Evolutionary conservation across 129 eudicot species (phyloP).

Genomic region (Escallonia herrerae): DNA sequence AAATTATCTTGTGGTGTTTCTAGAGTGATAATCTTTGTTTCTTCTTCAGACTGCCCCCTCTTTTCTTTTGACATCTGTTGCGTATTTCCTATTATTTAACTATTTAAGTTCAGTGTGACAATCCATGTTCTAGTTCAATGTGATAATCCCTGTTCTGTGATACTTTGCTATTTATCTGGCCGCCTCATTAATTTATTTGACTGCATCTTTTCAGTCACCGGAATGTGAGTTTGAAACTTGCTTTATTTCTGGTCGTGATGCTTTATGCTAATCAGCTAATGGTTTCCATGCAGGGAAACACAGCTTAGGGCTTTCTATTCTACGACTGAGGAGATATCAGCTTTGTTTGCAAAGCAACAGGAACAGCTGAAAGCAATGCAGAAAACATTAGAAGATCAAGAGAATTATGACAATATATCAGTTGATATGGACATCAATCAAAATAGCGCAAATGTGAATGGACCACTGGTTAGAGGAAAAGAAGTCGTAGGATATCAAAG

Average conservation of each 20-base stretch:
- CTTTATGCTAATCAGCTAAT: constrained; percentile 11
- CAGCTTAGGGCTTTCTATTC: constrained; percentile 97
- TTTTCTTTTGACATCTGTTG: too few relatives aligned
- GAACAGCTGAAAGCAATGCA: constrained; percentile 93
- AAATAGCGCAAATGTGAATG: constrained; percentile 19
- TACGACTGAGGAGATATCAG: constrained; percentile 84
- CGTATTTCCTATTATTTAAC: too few relatives aligned
- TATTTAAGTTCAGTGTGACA: too few relatives aligned
- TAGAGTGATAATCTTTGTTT: too few relatives aligned
- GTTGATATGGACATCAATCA: constrained; percentile 41
- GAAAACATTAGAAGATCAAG: constrained; percentile 88
- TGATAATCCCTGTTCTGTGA: too few relatives aligned
- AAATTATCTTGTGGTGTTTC: too few relatives aligned
- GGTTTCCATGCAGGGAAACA: constrained; percentile 64
- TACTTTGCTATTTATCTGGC: too few relatives aligned
- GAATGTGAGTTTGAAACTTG: background rate
- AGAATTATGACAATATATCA: constrained; percentile 64
- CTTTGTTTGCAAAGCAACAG: constrained; percentile 80
- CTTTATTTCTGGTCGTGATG: background rate
- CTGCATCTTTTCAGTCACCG: background rate
- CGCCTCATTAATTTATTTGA: too few relatives aligned
- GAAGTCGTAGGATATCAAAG: constrained; percentile 29
- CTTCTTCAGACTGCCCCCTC: too few relatives aligned
- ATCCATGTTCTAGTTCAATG: too few relatives aligned
- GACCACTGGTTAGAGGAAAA: constrained; percentile 24